These are phyloP conservation scores for Sequoiadendron giganteum DNA, from an alignment of 75 land plant genomes.

Conservation along the genomic window DNA sequence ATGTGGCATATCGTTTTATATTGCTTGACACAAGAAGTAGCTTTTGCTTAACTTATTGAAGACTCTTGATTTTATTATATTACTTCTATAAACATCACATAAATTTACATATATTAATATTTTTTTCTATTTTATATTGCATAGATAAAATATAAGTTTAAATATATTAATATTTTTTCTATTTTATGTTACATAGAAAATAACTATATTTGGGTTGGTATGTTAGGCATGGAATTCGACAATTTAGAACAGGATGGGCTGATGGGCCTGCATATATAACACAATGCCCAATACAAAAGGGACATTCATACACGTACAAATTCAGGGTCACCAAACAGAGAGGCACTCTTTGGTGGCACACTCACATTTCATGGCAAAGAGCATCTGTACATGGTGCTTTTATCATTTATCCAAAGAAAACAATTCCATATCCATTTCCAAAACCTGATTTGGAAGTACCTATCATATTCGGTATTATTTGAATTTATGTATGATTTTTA, in stretches of 20 bases:
- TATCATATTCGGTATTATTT: constrained; percentile 17
- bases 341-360: constrained; percentile 59
- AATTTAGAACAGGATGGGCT: constrained; percentile 47
- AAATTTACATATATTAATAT: too few species aligned
- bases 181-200: background rate
- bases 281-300: constrained; percentile 55
- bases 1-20: background rate
- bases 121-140: background rate
- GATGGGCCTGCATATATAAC: constrained; percentile 68
- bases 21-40: background rate
- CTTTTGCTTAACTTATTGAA: too few species aligned
- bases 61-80: background rate
- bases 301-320: constrained; percentile 33
- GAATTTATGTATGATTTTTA: background rate
- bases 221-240: constrained; percentile 60
- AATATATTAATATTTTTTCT: background rate
- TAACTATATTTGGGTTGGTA: background rate
- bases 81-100: background rate
- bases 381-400: constrained; percentile 51
- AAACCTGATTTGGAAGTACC: constrained; percentile 16
- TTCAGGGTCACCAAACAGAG: constrained; percentile 42
- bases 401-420: constrained; percentile 38
- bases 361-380: constrained; percentile 49
- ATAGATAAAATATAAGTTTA: background rate
- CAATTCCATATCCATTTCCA: constrained; percentile 11